These are phyloP conservation scores for Pseudoscleropodium purum DNA, from an alignment of 225 moss, liverwort and hornwort species.

Conservation along the genomic window DNA sequence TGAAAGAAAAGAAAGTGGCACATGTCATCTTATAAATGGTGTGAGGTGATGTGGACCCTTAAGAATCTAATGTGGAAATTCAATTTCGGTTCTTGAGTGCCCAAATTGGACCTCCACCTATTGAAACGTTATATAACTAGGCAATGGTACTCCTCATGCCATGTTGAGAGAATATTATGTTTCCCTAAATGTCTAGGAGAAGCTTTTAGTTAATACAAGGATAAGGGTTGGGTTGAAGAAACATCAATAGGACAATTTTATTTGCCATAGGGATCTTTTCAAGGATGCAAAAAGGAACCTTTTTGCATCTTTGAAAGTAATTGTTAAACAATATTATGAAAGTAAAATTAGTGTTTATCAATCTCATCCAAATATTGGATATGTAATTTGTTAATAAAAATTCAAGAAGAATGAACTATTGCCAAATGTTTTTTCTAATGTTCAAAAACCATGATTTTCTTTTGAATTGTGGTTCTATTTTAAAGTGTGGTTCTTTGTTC, in stretches of 20 bases:
- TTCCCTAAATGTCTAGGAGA: rapidly evolving
- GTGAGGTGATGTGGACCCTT: background rate
- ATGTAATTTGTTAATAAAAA: rapidly evolving
- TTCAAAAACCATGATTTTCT: too few species aligned
- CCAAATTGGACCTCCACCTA: background rate
- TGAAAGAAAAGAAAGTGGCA: background rate
- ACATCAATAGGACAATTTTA: background rate
- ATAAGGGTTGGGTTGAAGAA: rapidly evolving
- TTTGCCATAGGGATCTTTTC: background rate
- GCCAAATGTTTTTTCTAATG: too few species aligned
- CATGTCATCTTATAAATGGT: background rate
- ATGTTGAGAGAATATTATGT: background rate
- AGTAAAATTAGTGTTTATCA: background rate
- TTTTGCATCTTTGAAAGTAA: too few species aligned
- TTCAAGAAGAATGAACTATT: too few species aligned
- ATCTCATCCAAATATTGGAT: background rate
- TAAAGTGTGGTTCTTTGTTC: too few species aligned
- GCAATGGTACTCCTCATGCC: background rate
- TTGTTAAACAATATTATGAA: background rate
- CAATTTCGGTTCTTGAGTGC: background rate
- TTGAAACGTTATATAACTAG: rapidly evolving
- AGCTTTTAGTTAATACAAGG: rapidly evolving
- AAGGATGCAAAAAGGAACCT: too few species aligned
- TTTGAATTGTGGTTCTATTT: too few species aligned
- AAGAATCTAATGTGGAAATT: background rate